Conservation (phyloP, 768 basidiomycete species). For the Cystofilobasidium ferigula region DNA sequence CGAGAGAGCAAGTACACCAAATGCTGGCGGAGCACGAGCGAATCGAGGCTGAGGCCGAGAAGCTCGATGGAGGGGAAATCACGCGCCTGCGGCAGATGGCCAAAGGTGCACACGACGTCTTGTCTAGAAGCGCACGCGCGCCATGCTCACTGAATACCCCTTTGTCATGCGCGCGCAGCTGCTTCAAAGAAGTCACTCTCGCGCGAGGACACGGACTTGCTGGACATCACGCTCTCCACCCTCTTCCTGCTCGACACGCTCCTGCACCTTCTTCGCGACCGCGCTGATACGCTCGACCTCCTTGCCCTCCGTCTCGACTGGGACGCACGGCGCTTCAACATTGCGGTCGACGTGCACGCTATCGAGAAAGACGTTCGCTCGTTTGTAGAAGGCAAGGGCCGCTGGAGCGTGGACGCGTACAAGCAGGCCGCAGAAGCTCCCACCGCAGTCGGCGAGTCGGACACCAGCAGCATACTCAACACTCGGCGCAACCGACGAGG, state of each 20-base stretch:
- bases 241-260: slow-evolving; percentile 26
- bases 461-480: neutral
- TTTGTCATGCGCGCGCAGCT: neutral
- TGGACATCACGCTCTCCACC: slow-evolving; percentile 22
- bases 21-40: slow-evolving; percentile 21
- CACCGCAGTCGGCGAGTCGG: neutral
- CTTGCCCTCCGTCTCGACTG: slow-evolving; percentile 22
- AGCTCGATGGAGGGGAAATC: slow-evolving; percentile 21
- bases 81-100: slow-evolving; percentile 22
- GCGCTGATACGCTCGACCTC: slow-evolving; percentile 22
- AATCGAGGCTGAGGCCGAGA: slow-evolving; percentile 24
- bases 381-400: slow-evolving; percentile 9
- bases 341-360: slow-evolving; percentile 6
- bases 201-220: slow-evolving; percentile 12
- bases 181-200: slow-evolving; percentile 23
- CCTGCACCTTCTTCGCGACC: slow-evolving; percentile 20
- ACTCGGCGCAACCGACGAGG: neutral
- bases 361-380: slow-evolving; percentile 3
- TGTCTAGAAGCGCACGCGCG: too few relatives aligned
- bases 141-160: neutral
- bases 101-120: slow-evolving; percentile 6
- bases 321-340: slow-evolving; percentile 13
- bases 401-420: slow-evolving; percentile 19
- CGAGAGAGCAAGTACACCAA: slow-evolving; percentile 6
- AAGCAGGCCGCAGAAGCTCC: neutral